A percentile compares a stretch with the other conserved stretches of the same genome.
These are phyloP conservation scores for Mycena rosella DNA, from an alignment of 768 basidiomycete species.

Conservation along the genomic window DNA sequence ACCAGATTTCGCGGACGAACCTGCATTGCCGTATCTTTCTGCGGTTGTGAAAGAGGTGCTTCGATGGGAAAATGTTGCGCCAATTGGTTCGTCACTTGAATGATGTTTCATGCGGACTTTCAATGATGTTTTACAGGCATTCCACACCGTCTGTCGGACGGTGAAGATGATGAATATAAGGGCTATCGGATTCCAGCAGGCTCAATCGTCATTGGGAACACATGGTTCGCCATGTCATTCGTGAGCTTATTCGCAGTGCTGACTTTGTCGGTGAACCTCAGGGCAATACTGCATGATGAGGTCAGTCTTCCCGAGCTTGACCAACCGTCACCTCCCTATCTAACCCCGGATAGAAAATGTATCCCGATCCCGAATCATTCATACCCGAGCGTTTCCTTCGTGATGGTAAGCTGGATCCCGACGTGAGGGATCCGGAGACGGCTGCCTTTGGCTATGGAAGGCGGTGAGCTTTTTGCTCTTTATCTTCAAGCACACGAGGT, in stretches of 20 bases:
- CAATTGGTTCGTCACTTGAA: not conserved
- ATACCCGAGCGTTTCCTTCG: slow-evolving; percentile 46
- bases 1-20: slow-evolving; percentile 48
- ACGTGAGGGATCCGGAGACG: slow-evolving; percentile 7
- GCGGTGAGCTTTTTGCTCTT: slow-evolving; percentile 18
- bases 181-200: slow-evolving; percentile 46
- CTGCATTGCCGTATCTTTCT: slow-evolving; percentile 17
- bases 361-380: slow-evolving; percentile 46
- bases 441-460: slow-evolving; percentile 29
- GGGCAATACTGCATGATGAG: slow-evolving; percentile 29
- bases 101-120: not conserved
- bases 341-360: slow-evolving; percentile 30
- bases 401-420: slow-evolving; percentile 24
- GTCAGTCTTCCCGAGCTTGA: not conserved
- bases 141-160: slow-evolving; percentile 10
- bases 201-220: too few relatives aligned
- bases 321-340: too few relatives aligned
- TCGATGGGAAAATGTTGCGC: slow-evolving; percentile 46
- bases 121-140: not conserved
- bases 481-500: too few relatives aligned
- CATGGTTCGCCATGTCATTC: slow-evolving; percentile 36
- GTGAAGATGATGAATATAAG: slow-evolving; percentile 45
- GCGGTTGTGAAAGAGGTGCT: slow-evolving; percentile 42
- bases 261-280: not conserved
- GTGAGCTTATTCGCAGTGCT: not conserved